A percentile compares a stretch with the other conserved stretches of the same genome.
Conservation (phyloP, 768 basidiomycete genomes). For the Omphalotus guepiniiformis region DNA sequence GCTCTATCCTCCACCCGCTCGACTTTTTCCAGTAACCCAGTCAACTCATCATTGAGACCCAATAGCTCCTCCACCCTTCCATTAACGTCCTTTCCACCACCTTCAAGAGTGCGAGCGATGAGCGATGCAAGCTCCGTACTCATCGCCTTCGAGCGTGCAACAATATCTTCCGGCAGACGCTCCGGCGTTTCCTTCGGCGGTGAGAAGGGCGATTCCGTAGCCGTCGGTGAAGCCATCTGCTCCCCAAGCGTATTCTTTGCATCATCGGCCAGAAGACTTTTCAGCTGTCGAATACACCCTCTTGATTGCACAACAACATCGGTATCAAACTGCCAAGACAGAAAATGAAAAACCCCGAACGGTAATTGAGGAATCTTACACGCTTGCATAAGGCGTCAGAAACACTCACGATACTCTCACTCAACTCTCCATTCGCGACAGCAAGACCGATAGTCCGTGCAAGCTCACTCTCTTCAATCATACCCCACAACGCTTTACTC, state of each 20-base stretch:
- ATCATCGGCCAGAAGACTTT: not conserved
- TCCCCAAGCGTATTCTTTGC: not conserved
- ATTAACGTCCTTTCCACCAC: constrained; percentile 53
- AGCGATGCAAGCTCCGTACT: not conserved
- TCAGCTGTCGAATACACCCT: not conserved
- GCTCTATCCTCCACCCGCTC: not conserved
- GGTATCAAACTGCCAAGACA: constrained; percentile 40
- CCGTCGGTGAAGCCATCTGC: not conserved
- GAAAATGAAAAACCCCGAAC: no score
- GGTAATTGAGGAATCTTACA: no score
- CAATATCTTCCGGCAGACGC: constrained; percentile 15
- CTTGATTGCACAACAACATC: not conserved
- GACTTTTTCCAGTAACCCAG: constrained; percentile 48
- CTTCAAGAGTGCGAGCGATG: no score
- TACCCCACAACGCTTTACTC: constrained; percentile 72
- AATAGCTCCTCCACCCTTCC: constrained; percentile 66
- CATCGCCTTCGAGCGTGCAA: no score
- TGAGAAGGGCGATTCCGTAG: not conserved
- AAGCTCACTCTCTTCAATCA: constrained; percentile 84
- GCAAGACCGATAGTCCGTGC: constrained; percentile 62
- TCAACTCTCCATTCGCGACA: no score
- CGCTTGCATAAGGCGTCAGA: no score
- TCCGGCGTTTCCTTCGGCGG: not conserved
- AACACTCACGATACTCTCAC: no score
- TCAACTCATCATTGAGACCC: constrained; percentile 67